Evolutionary conservation across 2,329 filamentous ascomycete genomes (phyloP).

Genomic region (Aspergillus transmontanensis): DNA sequence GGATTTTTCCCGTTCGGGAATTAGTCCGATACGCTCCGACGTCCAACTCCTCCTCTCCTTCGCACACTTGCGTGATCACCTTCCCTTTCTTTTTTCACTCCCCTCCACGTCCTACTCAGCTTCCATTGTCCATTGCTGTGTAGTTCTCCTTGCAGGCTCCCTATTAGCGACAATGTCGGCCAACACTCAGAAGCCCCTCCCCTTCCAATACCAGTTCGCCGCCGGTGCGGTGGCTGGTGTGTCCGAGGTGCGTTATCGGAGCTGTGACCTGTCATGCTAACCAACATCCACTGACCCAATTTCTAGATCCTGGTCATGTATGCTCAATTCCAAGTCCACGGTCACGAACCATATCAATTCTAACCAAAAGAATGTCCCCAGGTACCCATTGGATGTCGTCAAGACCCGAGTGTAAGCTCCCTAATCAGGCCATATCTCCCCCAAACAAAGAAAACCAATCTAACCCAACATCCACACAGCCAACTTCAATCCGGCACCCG

Average conservation of each 20-base stretch:
- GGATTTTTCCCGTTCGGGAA: slow-evolving; percentile 14
- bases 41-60: too few relatives aligned
- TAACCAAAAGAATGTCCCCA: slow-evolving; percentile 41
- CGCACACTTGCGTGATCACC: slow-evolving; percentile 7
- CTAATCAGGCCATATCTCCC: not conserved
- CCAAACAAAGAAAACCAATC: not conserved
- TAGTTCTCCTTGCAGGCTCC: not conserved
- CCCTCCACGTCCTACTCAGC: not conserved
- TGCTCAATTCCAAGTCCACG: slow-evolving; percentile 33
- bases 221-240: slow-evolving; percentile 97
- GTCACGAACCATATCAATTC: not conserved
- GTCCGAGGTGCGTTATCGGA: slow-evolving; percentile 73
- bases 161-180: slow-evolving; percentile 58
- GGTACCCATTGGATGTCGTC: slow-evolving; percentile 98
- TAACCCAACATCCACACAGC: slow-evolving; percentile 47
- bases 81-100: slow-evolving; percentile 11
- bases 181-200: slow-evolving; percentile 71
- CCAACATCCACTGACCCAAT: not conserved
- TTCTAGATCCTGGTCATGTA: slow-evolving; percentile 83
- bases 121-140: slow-evolving; percentile 6
- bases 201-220: slow-evolving; percentile 92
- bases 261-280: not conserved
- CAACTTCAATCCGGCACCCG: slow-evolving; percentile 80
- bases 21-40: slow-evolving; percentile 11
- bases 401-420: slow-evolving; percentile 87